phyloP scores from a whole-genome alignment of 768 basidiomycete species.

The Kondoa malvinella region DNA sequence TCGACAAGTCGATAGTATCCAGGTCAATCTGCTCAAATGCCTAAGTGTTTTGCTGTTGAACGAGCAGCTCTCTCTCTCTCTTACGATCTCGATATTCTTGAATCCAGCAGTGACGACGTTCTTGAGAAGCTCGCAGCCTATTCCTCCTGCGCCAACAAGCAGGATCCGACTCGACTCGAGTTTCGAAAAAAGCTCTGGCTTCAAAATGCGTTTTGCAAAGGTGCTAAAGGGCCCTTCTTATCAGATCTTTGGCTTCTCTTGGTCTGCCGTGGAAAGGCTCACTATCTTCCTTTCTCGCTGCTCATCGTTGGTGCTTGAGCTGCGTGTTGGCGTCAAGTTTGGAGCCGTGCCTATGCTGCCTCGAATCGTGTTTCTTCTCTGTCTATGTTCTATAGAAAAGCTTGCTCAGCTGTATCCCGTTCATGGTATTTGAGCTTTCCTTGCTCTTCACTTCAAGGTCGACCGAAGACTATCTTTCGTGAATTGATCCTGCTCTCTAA shows the following conservation, averaged over 20 bases:
- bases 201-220: constrained; percentile 64
- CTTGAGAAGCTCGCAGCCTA: constrained; percentile 87
- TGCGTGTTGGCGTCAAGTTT: no score
- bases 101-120: constrained; percentile 87
- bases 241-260: neutral
- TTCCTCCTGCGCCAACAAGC: constrained; percentile 67
- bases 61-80: constrained; percentile 9
- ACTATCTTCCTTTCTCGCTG: neutral
- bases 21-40: constrained; percentile 48
- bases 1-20: constrained; percentile 96
- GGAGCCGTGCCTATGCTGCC: no score
- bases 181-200: constrained; percentile 45
- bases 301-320: no score
- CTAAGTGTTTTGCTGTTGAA: constrained; percentile 10
- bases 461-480: no score
- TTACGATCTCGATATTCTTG: constrained; percentile 60
- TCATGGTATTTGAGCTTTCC: no score
- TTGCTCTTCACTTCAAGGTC: no score
- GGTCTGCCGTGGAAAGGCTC: neutral
- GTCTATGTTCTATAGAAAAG: no score
- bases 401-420: no score
- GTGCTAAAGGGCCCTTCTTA: neutral
- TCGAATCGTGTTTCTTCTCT: no score
- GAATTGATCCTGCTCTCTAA: no score
- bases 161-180: constrained; percentile 39